phyloP scores from a whole-genome alignment of 768 basidiomycete species.

The Mycena sanguinolenta region DNA sequence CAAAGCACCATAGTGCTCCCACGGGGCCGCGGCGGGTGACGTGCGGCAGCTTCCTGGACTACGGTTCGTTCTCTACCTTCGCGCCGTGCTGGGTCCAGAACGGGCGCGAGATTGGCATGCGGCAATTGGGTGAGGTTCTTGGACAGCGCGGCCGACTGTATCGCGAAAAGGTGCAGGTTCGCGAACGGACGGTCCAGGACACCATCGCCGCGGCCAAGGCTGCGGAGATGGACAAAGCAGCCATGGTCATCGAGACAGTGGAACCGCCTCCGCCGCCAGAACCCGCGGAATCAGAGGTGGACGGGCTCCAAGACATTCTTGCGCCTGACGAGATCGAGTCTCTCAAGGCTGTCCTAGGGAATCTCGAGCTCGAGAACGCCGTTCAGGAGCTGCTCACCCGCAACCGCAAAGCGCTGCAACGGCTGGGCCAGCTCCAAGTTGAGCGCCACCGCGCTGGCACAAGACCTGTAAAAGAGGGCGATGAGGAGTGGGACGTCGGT shows the following conservation, averaged over 20 bases:
- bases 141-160: constrained; percentile 61
- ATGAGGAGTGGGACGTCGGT: constrained; percentile 91
- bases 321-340: constrained; percentile 66
- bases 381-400: constrained; percentile 77
- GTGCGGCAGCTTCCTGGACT: constrained; percentile 81
- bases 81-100: constrained; percentile 86
- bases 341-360: constrained; percentile 72
- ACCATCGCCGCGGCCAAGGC: background rate
- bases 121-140: constrained; percentile 70
- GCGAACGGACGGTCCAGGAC: constrained; percentile 40
- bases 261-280: background rate
- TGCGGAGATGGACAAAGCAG: background rate
- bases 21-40: constrained; percentile 64
- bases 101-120: constrained; percentile 76
- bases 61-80: constrained; percentile 81
- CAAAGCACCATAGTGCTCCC: constrained; percentile 45
- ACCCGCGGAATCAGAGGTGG: constrained; percentile 53
- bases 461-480: constrained; percentile 69
- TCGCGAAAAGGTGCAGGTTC: constrained; percentile 44
- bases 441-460: constrained; percentile 62
- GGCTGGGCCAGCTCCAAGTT: constrained; percentile 76
- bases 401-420: constrained; percentile 72
- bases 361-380: constrained; percentile 75
- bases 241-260: background rate
- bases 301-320: constrained; percentile 59